Evolutionary conservation across 2,329 filamentous ascomycete species (phyloP), one percentile per base, ranked within the genome.

Genomic region (Talaromyces sp.): DNA sequence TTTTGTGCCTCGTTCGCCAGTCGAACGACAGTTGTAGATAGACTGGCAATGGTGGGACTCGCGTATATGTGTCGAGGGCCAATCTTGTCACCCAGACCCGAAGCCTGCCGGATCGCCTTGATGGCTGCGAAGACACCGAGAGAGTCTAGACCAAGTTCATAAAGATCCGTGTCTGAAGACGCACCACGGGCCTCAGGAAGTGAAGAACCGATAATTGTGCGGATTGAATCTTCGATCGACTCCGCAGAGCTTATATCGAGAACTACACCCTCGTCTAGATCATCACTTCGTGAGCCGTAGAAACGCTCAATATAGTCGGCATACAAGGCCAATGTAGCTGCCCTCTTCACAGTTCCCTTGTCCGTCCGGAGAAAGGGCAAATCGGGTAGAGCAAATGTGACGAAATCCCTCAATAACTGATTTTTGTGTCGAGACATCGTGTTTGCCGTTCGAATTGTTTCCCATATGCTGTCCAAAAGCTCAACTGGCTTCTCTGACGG

Each of bases 281-380:
- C 33, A 31, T 56, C 33, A 10, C 33, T 56, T 36, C 53, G 33
- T 19, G 53, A 48, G 13, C 25, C 10, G 22, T 56, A 56, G 39
- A 56, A 56, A 17, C 53, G 53, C 43, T 56, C 53, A 21, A 56
- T 56, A n/a, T 56, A 56, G 15, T 56, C 53, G 11, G 31, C 41
- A 39, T 56, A 56, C 6, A 56, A 10, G 3, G 41, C 41, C 43
- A 56, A 50, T 13, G 43, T 48, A 36, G 53, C 53, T 2, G 53
- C 19, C 37, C 53, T 31, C 48, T 56, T 56, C 33, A 56, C 53
- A 31, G 53, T 56, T 7, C 33, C 13, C 13, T 56, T 56, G 43
- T 56, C 53, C 22, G 53, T 56, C n/a, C 53, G 53, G 17, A 56
- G 22, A 17, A 56, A 56, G 15, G 53, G 53, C 21, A 13, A 50